Conservation (phyloP, 2,329 filamentous ascomycete genomes). For the Venturia pyrina region DNA sequence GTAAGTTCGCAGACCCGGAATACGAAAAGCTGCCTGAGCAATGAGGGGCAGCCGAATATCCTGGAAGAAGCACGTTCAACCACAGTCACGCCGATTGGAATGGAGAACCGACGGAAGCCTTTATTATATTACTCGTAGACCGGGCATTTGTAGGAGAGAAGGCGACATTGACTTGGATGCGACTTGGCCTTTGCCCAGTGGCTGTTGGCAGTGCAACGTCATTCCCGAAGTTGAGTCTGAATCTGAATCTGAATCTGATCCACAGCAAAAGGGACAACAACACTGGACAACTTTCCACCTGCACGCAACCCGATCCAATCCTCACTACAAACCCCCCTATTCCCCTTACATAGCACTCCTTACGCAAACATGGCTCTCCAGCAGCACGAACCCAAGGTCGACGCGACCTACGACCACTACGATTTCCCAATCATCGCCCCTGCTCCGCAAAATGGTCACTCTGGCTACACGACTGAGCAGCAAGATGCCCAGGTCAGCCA, state of each 20-base stretch:
- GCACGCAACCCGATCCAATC: neutral
- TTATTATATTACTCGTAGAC: neutral
- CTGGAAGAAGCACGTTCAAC: neutral
- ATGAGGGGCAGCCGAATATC: too few species aligned
- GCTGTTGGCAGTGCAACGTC: neutral
- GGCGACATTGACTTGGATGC: neutral
- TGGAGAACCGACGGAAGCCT: neutral
- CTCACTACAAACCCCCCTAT: neutral
- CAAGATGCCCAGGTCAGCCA: slow-evolving; percentile 87
- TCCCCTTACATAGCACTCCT: neutral
- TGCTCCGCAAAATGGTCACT: slow-evolving; percentile 63
- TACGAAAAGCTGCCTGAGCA: too few species aligned
- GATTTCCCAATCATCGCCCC: slow-evolving; percentile 78
- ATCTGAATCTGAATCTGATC: neutral
- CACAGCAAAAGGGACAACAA: neutral
- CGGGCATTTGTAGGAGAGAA: neutral
- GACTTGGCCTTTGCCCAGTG: neutral
- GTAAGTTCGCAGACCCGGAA: too few species aligned
- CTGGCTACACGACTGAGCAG: slow-evolving; percentile 73
- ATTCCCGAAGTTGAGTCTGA: neutral
- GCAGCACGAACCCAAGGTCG: slow-evolving; percentile 34
- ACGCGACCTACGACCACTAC: slow-evolving; percentile 93
- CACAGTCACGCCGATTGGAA: neutral
- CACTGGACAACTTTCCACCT: neutral
- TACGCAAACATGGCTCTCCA: slow-evolving; percentile 7